A percentile compares a stretch with the other conserved stretches of the same genome.
These are phyloP conservation scores for Gentiana macrophylla DNA, from an alignment of 257 asterid species.

Conservation along the genomic window DNA sequence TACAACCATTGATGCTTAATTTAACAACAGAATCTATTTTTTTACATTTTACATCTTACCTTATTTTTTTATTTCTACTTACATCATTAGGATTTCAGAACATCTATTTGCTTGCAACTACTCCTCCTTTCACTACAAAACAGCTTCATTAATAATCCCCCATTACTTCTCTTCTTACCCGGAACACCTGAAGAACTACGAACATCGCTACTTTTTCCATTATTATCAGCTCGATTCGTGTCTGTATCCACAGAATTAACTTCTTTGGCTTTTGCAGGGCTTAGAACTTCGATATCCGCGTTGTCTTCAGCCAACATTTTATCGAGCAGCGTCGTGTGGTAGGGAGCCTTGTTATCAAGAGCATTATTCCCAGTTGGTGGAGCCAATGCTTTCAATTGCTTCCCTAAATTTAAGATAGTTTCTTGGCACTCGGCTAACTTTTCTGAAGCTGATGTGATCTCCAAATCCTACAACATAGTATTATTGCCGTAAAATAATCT, in stretches of 20 bases:
- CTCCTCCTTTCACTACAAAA: constrained; percentile 42
- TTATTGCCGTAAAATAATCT: neutral
- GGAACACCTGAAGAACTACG: constrained; percentile 45
- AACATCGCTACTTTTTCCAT: constrained; percentile 20
- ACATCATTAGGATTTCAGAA: neutral
- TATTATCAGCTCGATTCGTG: constrained; percentile 10
- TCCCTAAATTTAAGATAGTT: constrained; percentile 73
- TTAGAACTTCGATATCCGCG: constrained; percentile 15
- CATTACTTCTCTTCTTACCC: constrained; percentile 37
- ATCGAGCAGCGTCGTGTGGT: constrained; percentile 53
- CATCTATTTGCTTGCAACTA: constrained; percentile 25
- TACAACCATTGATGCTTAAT: no score
- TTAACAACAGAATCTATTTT: no score
- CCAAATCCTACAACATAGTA: constrained; percentile 44
- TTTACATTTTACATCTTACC: no score
- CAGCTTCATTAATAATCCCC: constrained; percentile 49
- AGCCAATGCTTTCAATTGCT: constrained; percentile 81
- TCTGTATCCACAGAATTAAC: constrained; percentile 19
- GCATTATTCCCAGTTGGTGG: constrained; percentile 42
- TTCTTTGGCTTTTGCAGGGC: constrained; percentile 31
- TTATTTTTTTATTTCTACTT: no score
- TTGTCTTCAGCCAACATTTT: constrained; percentile 69
- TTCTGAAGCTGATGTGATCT: constrained; percentile 71
- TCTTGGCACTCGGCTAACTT: constrained; percentile 89
- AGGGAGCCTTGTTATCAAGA: constrained; percentile 27